Evolutionary conservation across 495 filamentous ascomycete species (phyloP), one percentile per base, ranked within the genome.

Genomic region (Aspergillus sparsus): DNA sequence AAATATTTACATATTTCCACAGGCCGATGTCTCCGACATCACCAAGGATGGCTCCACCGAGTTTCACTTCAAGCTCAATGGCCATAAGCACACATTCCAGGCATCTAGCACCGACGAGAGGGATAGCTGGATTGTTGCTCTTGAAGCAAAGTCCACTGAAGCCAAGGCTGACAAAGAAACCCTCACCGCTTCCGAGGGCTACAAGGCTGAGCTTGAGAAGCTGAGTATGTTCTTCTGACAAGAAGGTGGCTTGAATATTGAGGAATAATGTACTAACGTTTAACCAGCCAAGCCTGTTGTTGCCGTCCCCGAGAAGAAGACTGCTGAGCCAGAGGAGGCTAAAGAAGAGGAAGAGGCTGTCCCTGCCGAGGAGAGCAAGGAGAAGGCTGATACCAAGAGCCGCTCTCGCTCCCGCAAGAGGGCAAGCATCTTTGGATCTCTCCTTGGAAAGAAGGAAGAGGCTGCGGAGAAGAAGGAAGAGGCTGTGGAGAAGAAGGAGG

Each of bases 61-160:
- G 74, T 96, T 98, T 82, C 74, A 80, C 66, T 89, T 97, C 84
- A 90, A 86, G 70, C 76, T 89, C 69, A 84, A 87, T 76, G 89
- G 89, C 62, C 88, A 93, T 72, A 93, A 96, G 87, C 90, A 95
- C 82, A 82, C 82, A 52, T 93, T 97, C 85, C 89, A 95, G 83
- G 88, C 91, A 50, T 66, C 80, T 60, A 87, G 66, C 63, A 67
- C 82, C 36, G 76, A 82, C 53, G 94, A 97, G 77, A 93, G 94
- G 70, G 90, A 96, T 72, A 89, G 85, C 80, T 98, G 93, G 93
- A 80, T 95, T 61, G 83, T 82, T 55, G 84, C 89, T 54, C 71
- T 95, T 57, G 89, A 91, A 82, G 70, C 81, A 58, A 91, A 92
- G 85, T 76, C 85, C 53, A 77, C 80, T 33, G 91, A 92, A 75